Conservation (phyloP, 2,329 filamentous ascomycete genomes). For the Fusarium sp. region DNA sequence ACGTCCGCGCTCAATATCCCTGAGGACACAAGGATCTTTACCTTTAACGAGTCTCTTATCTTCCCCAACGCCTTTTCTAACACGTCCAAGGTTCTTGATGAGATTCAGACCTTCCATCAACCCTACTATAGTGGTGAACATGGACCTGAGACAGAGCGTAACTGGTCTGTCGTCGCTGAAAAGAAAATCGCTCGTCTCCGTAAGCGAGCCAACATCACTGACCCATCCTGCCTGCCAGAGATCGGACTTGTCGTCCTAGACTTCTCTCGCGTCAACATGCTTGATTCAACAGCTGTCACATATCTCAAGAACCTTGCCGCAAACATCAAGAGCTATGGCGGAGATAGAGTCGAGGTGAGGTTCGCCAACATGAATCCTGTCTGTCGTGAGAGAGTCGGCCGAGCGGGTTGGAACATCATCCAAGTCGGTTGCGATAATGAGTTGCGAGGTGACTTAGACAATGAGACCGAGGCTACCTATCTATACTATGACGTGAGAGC, state of each 20-base stretch:
- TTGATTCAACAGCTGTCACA: conserved; percentile 64
- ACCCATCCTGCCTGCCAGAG: conserved; percentile 48
- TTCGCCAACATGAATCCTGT: conserved; percentile 61
- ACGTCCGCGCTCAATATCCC: conserved; percentile 49
- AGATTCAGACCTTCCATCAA: conserved; percentile 58
- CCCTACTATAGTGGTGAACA: conserved; percentile 52
- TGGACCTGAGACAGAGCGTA: conserved; percentile 53
- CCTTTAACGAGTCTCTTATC: conserved; percentile 67
- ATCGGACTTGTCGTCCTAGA: conserved; percentile 65
- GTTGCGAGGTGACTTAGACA: background rate
- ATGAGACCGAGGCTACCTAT: conserved; percentile 5
- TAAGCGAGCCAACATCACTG: conserved; percentile 50
- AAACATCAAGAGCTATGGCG: conserved; percentile 63
- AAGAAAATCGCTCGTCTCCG: conserved; percentile 61
- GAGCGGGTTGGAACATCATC: conserved; percentile 52
- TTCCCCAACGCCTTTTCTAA: conserved; percentile 70
- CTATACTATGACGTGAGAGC: conserved; percentile 33
- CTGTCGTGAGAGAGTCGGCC: conserved; percentile 53
- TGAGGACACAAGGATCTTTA: conserved; percentile 66
- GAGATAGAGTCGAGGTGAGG: conserved; percentile 58
- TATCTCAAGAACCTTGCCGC: conserved; percentile 61
- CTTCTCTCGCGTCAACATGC: conserved; percentile 62
- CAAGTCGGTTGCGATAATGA: conserved; percentile 25
- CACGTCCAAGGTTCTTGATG: conserved; percentile 62
- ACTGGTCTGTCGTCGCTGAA: conserved; percentile 66